Evolutionary conservation across 495 filamentous ascomycete genomes (phyloP).

Genomic region (Podospora bellae-mahoneyi): DNA sequence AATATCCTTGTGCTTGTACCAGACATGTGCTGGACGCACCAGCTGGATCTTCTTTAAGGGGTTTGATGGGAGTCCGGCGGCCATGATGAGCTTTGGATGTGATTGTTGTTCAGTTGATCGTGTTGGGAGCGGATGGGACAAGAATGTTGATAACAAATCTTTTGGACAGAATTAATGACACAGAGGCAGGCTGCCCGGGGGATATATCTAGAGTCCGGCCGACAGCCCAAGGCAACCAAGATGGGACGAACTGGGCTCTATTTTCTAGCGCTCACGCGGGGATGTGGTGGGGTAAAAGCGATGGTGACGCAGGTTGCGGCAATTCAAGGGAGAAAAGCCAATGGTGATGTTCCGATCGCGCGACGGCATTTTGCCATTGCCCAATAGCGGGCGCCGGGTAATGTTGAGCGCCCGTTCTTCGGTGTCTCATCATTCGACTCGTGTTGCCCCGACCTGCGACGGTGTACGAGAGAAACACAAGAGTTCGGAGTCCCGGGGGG

Average conservation of each 20-base stretch:
- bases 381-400: constrained; percentile 21
- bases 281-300: constrained; percentile 20
- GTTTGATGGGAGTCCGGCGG: background rate
- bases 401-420: constrained; percentile 8
- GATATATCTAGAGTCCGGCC: constrained; percentile 19
- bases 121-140: background rate
- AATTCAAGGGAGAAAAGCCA: constrained; percentile 6
- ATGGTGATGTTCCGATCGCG: background rate
- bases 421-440: background rate
- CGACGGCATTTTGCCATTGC: background rate
- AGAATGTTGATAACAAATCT: background rate
- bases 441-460: background rate
- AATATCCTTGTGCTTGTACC: constrained; percentile 54
- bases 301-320: constrained; percentile 13
- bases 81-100: background rate
- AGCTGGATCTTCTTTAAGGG: constrained; percentile 43
- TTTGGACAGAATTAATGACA: background rate
- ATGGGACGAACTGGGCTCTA: background rate
- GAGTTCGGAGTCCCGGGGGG: background rate
- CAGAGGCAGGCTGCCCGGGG: constrained; percentile 8
- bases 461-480: background rate
- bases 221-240: background rate
- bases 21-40: constrained; percentile 54
- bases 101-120: background rate
- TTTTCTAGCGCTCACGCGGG: constrained; percentile 12